Conservation (phyloP, 2,329 filamentous ascomycete genomes). For the Hypoxylon sp. region DNA sequence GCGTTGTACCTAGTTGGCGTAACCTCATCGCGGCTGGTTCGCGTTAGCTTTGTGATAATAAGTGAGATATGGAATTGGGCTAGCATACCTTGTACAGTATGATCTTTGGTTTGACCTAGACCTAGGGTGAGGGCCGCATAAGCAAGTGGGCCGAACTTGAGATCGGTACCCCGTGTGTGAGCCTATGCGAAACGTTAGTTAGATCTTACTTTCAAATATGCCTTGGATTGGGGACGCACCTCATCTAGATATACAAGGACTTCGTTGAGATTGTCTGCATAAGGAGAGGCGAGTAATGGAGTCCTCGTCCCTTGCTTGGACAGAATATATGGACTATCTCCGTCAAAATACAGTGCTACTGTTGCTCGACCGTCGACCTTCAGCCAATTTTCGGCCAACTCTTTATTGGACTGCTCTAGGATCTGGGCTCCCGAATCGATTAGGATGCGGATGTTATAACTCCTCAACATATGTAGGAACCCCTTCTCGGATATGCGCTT, state of each 20-base stretch:
- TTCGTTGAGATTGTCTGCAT: conserved; percentile 62
- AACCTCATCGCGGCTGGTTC: conserved; percentile 74
- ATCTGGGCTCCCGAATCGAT: conserved; percentile 76
- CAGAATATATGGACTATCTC: conserved; percentile 61
- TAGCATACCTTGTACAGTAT: conserved; percentile 67
- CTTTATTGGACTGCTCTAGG: conserved; percentile 69
- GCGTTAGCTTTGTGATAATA: conserved; percentile 12
- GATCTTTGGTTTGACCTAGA: conserved; percentile 69
- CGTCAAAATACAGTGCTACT: conserved; percentile 68
- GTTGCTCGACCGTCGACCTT: conserved; percentile 56
- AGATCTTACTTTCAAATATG: not conserved
- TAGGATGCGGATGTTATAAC: conserved; percentile 61
- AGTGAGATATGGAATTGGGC: conserved; percentile 2
- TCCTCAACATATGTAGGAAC: conserved; percentile 58
- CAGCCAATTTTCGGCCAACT: conserved; percentile 65
- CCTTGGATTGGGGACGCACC: conserved; percentile 30
- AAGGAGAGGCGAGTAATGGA: conserved; percentile 66
- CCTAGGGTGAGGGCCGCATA: conserved; percentile 68
- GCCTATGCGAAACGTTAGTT: conserved; percentile 50
- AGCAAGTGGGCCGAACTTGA: conserved; percentile 64
- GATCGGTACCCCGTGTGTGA: conserved; percentile 71
- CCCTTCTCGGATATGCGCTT: conserved; percentile 59
- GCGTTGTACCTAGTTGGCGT: conserved; percentile 67
- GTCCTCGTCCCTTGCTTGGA: conserved; percentile 53
- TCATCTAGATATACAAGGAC: conserved; percentile 72